A percentile compares a stretch with the other conserved stretches of the same genome.
phyloP scores from a whole-genome alignment of 148 eudicot genomes.

The Silene latifolia region DNA sequence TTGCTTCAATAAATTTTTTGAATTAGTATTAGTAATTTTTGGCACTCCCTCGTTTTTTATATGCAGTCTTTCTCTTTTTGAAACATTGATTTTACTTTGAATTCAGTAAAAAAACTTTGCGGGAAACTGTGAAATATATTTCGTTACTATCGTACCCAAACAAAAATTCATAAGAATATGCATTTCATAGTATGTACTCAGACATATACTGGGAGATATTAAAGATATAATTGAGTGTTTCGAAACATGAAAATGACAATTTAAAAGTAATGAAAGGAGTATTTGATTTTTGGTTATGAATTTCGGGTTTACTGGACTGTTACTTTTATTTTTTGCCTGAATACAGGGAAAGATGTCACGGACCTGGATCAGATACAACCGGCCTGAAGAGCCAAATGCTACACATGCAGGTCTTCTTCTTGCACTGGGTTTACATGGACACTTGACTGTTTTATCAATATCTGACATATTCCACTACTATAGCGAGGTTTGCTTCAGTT shows the following conservation, averaged over 20 bases:
- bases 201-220: too few species aligned
- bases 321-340: not conserved
- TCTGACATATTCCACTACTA: conserved; percentile 83
- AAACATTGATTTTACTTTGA: too few species aligned
- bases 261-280: not conserved
- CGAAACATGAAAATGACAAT: not conserved
- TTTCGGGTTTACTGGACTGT: not conserved
- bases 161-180: not conserved
- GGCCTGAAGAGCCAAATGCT: conserved; percentile 82
- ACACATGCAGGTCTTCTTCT: conserved; percentile 94
- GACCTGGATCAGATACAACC: conserved; percentile 94
- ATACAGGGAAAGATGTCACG: conserved; percentile 91
- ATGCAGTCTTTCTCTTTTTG: too few species aligned
- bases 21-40: too few species aligned
- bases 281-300: not conserved
- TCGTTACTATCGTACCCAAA: not conserved
- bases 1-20: not conserved
- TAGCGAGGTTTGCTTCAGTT: conserved; percentile 46
- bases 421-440: conserved; percentile 91
- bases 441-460: conserved; percentile 68
- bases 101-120: not conserved
- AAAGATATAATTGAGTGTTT: not conserved
- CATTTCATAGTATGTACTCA: not conserved
- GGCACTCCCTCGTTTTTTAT: too few species aligned
- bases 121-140: too few species aligned